phyloP scores from a whole-genome alignment of 805 yeast genomes.

The Wickerhamiella cacticola region DNA sequence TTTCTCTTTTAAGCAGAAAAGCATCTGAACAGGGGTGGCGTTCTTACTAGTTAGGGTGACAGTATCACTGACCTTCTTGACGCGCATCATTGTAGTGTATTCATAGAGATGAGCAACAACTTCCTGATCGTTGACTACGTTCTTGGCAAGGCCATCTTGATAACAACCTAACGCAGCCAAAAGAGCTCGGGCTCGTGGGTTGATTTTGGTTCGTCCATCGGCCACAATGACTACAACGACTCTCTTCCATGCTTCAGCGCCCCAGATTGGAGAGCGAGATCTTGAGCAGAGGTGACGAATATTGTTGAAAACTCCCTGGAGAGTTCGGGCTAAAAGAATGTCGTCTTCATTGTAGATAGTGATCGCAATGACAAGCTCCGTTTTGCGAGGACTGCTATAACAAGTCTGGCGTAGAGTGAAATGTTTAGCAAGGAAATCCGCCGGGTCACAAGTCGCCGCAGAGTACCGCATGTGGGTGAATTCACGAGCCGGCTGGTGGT shows the following conservation, averaged over 20 bases:
- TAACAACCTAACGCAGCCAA: slow-evolving; percentile 80
- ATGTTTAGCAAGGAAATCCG: slow-evolving; percentile 44
- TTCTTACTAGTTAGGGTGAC: slow-evolving; percentile 58
- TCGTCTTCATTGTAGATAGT: slow-evolving; percentile 91
- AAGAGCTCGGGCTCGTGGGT: slow-evolving; percentile 66
- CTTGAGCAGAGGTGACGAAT: slow-evolving; percentile 60
- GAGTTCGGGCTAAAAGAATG: slow-evolving; percentile 64
- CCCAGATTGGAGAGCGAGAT: slow-evolving; percentile 65
- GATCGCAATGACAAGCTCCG: slow-evolving; percentile 74
- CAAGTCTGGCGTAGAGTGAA: slow-evolving; percentile 77
- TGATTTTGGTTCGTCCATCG: slow-evolving; percentile 80
- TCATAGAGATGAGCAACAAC: slow-evolving; percentile 87
- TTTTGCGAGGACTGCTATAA: slow-evolving; percentile 63
- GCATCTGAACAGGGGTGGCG: slow-evolving; percentile 69
- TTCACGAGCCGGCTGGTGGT: slow-evolving; percentile 45
- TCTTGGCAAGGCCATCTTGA: slow-evolving; percentile 93
- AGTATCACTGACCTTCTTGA: slow-evolving; percentile 48
- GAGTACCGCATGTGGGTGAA: slow-evolving; percentile 83
- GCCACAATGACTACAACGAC: slow-evolving; percentile 80
- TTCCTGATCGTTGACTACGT: slow-evolving; percentile 67
- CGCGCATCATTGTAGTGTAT: slow-evolving; percentile 84
- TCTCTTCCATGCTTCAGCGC: slow-evolving; percentile 91
- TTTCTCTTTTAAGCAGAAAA: slow-evolving; percentile 82
- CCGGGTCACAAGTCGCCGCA: slow-evolving; percentile 88
- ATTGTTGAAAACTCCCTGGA: slow-evolving; percentile 84